Evolutionary conservation across 2,329 filamentous ascomycete genomes (phyloP).

Genomic region (Alternaria ventricosa): DNA sequence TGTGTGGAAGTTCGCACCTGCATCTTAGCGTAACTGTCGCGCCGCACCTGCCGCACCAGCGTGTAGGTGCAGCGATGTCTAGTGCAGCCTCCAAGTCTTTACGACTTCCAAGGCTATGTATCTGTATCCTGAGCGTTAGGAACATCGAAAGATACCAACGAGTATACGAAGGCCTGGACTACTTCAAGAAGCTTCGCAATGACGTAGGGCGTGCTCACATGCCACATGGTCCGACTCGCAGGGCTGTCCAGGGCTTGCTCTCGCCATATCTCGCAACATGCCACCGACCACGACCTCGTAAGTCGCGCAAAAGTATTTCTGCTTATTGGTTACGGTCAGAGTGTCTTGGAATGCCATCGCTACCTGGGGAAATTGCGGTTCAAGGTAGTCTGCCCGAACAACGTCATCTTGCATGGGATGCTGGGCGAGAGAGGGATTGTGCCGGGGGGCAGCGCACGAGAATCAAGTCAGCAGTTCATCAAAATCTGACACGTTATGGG

Average conservation of each 20-base stretch:
- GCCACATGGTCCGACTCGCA: neutral
- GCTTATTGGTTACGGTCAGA: neutral
- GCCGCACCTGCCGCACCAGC: neutral
- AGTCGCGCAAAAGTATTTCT: neutral
- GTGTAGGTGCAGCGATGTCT: neutral
- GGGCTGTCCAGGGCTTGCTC: neutral
- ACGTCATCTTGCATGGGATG: conserved; percentile 17
- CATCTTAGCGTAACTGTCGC: neutral
- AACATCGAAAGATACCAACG: neutral
- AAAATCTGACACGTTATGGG: neutral
- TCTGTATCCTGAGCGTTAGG: neutral
- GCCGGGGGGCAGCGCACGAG: neutral
- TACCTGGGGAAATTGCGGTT: conserved; percentile 2
- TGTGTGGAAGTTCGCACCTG: neutral
- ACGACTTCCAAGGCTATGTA: neutral
- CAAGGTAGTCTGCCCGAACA: conserved; percentile 5
- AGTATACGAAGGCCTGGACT: neutral
- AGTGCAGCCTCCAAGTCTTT: neutral
- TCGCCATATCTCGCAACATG: neutral
- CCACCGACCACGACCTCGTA: neutral
- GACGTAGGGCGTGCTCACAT: neutral
- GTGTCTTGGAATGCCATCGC: neutral
- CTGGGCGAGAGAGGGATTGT: conserved; percentile 1
- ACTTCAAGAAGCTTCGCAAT: neutral
- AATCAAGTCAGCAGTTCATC: conserved; percentile 1